These are phyloP conservation scores for Caloboletus inedulis DNA, from an alignment of 1,284 basidiomycete species.

Conservation along the genomic window DNA sequence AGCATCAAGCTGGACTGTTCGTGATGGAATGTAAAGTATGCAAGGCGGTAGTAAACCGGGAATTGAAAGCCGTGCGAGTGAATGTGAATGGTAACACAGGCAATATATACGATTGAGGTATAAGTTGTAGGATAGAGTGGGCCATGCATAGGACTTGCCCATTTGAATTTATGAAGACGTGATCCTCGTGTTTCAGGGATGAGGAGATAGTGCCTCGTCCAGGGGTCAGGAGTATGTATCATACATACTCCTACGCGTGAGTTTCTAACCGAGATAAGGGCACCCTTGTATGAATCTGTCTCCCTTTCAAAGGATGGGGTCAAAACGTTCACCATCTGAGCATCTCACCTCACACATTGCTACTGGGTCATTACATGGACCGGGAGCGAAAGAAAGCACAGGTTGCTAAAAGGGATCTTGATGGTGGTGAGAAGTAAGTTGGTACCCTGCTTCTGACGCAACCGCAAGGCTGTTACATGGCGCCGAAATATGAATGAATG, in stretches of 20 bases:
- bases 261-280: conserved; percentile 11
- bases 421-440: background rate
- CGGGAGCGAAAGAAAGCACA: background rate
- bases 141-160: background rate
- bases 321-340: background rate
- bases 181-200: conserved; percentile 9
- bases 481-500: conserved; percentile 2
- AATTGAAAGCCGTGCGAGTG: conserved; percentile 2
- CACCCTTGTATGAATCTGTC: background rate
- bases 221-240: too few species aligned
- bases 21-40: conserved; percentile 11
- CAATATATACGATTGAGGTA: background rate
- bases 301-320: background rate
- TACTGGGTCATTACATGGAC: background rate
- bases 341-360: background rate
- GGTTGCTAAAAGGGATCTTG: background rate
- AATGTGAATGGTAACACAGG: background rate
- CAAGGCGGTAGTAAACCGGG: background rate
- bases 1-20: conserved; percentile 16
- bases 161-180: conserved; percentile 1
- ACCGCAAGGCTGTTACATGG: background rate
- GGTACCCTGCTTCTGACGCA: background rate
- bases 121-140: background rate
- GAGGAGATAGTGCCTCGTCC: background rate
- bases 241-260: background rate